Conservation (phyloP, 139 green algal genomes). For the Edaphochlamys debaryana region DNA sequence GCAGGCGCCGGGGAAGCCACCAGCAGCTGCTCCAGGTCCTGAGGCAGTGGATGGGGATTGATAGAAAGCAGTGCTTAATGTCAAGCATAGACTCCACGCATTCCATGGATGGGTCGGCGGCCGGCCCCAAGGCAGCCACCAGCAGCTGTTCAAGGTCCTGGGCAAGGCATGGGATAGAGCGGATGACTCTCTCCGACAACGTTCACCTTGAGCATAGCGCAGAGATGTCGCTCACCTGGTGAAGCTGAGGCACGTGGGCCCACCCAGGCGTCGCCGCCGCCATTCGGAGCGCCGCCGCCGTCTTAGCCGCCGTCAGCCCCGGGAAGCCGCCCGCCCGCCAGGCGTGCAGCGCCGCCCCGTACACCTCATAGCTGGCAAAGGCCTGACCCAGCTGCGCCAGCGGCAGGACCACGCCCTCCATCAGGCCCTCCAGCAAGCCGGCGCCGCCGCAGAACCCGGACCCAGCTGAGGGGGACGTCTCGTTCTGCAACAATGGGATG, state of each 20-base stretch:
- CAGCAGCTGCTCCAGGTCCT: background rate
- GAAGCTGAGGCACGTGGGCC: background rate
- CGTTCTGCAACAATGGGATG: too few species aligned
- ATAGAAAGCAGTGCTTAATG: too few species aligned
- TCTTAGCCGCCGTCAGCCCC: background rate
- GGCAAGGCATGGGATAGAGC: too few species aligned
- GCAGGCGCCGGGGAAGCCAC: background rate
- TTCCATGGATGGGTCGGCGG: too few species aligned
- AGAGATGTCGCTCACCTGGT: background rate
- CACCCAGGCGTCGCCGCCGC: background rate
- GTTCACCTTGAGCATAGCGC: too few species aligned
- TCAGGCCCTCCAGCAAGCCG: background rate
- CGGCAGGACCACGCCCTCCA: slow-evolving; percentile 4
- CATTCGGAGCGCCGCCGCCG: background rate
- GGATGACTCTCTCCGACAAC: too few species aligned
- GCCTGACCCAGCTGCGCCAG: slow-evolving; percentile 1
- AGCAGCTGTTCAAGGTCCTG: background rate
- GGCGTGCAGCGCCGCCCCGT: background rate
- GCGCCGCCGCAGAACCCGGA: too few species aligned
- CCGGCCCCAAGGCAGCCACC: too few species aligned
- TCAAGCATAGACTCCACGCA: too few species aligned
- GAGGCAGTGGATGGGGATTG: too few species aligned
- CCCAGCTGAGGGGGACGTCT: too few species aligned
- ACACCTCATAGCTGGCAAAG: background rate
- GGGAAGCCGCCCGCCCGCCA: background rate